Percentiles rank a stretch among this genome's conserved stretches.
phyloP scores from a whole-genome alignment of 805 yeast genomes.

The Wickerhamiella alocasiicola region DNA sequence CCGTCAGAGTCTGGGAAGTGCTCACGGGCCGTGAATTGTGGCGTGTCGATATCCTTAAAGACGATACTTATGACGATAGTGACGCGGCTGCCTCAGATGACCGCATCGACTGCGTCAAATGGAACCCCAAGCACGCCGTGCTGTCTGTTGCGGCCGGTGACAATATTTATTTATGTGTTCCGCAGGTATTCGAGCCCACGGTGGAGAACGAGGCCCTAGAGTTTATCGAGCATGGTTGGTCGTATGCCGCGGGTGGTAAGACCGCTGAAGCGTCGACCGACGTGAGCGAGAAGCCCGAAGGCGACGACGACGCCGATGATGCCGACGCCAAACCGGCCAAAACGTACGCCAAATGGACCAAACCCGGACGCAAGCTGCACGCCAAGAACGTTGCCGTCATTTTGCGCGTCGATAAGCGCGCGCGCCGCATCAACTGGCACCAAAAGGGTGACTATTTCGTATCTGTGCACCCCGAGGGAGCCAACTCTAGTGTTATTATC shows the following conservation, averaged over 20 bases:
- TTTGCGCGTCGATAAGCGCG: slow-evolving; percentile 48
- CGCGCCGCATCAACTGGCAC: slow-evolving; percentile 87
- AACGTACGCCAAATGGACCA: slow-evolving; percentile 57
- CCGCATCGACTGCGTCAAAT: slow-evolving; percentile 38
- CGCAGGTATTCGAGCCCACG: slow-evolving; percentile 73
- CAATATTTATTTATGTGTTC: slow-evolving; percentile 62
- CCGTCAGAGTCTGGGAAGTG: slow-evolving; percentile 93
- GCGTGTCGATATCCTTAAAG: slow-evolving; percentile 30
- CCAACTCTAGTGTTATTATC: slow-evolving; percentile 76
- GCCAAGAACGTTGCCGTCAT: slow-evolving; percentile 59
- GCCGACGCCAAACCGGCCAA: slow-evolving; percentile 23
- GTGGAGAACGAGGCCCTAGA: slow-evolving; percentile 70
- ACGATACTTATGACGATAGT: slow-evolving; percentile 27
- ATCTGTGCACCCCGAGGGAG: slow-evolving; percentile 89
- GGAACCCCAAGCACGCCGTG: slow-evolving; percentile 85
- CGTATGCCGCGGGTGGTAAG: slow-evolving; percentile 40
- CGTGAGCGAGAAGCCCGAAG: slow-evolving; percentile 22
- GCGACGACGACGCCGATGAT: slow-evolving; percentile 29
- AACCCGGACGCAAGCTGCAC: slow-evolving; percentile 54
- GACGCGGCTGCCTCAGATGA: slow-evolving; percentile 33
- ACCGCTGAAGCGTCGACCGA: slow-evolving; percentile 23
- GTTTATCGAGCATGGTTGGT: slow-evolving; percentile 82
- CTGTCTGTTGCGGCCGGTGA: slow-evolving; percentile 80
- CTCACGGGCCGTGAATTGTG: slow-evolving; percentile 89
- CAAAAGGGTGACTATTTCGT: slow-evolving; percentile 95